Evolutionary conservation across 768 basidiomycete species (phyloP), one percentile per base, ranked within the genome.

Genomic region (Auriscalpium vulgare): DNA sequence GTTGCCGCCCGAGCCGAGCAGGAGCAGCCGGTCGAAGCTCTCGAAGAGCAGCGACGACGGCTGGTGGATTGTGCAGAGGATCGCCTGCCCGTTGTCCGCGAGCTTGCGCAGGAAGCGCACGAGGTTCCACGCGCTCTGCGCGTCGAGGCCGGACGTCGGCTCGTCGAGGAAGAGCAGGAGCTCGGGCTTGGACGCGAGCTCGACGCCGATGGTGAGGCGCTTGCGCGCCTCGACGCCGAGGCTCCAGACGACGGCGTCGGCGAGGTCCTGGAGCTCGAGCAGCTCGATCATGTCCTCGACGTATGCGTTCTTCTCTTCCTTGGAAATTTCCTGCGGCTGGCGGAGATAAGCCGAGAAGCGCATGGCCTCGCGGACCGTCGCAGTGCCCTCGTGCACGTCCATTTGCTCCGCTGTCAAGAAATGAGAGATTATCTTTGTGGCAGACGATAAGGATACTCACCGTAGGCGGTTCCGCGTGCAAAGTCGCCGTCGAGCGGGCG

Each of bases 11-110:
- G 75, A 75, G 60, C 92, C 85, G n/a, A 87, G 73, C 11, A 87
- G 72, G 34, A 88, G 66, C 45, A 87, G 69, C 45, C 84, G 79
- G 65, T 88, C 93, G 63, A 97, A 95, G 63, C 85, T 85, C 69
- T 92, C 87, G 71, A 95, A 95, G 2, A 95, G 73, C 19, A 92
- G 76, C 3, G 89, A 83, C 3, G 89, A 91, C 4, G 91, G 91
- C 62, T 93, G 91, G 59, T 92, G 91, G 59, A 94, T 92, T 4
- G 89, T 95, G 71, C 91, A 93, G 17, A 95, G 77, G 62, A 95
- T 94, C 40, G 89, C 88, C 65, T 93, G 91, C 10, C 92, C 92
- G 63, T 84, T 82, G 62, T 89, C 84, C 10, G 91, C 90, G 47
- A 94, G 81, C 67, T 92, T 91, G 10, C 86, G 75, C 48, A 93